Conservation (phyloP, 2,329 filamentous ascomycete species). For the Davidsoniella neocaledoniae region DNA sequence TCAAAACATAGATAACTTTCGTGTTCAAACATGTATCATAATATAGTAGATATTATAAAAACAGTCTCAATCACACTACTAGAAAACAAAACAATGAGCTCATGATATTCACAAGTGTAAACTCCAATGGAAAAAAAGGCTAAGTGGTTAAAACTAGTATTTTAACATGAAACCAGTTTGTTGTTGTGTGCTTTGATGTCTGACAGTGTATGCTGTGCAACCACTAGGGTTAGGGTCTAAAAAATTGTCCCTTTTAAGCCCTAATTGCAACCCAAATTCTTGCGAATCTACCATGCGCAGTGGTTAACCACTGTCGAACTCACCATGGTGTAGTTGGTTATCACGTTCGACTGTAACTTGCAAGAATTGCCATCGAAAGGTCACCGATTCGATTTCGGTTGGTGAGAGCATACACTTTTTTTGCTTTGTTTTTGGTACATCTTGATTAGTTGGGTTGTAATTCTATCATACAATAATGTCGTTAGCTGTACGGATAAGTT, state of each 20-base stretch:
- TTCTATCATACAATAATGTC: too few species aligned
- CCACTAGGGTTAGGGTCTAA: background rate
- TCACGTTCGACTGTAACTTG: constrained; percentile 12
- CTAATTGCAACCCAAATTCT: background rate
- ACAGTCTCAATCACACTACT: too few species aligned
- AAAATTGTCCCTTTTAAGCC: constrained; percentile 2
- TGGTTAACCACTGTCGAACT: constrained; percentile 11
- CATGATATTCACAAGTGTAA: too few species aligned
- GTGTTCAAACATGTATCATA: too few species aligned
- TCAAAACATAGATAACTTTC: too few species aligned
- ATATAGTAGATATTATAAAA: too few species aligned
- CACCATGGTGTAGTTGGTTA: constrained; percentile 12
- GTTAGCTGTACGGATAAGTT: too few species aligned
- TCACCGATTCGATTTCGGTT: constrained; percentile 13
- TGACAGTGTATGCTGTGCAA: background rate
- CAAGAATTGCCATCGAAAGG: constrained; percentile 12
- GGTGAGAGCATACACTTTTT: constrained; percentile 8
- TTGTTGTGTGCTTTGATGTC: background rate
- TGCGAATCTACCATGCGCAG: constrained; percentile 5
- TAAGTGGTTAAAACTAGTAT: too few species aligned
- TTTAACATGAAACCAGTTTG: background rate
- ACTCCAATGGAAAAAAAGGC: background rate
- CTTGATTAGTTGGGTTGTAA: background rate
- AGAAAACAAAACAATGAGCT: too few species aligned
- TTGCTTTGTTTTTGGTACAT: background rate